Percentiles rank a stretch among this genome's conserved stretches.
Conservation (phyloP, 179 eudicot species). For the Beta lomatogona region DNA sequence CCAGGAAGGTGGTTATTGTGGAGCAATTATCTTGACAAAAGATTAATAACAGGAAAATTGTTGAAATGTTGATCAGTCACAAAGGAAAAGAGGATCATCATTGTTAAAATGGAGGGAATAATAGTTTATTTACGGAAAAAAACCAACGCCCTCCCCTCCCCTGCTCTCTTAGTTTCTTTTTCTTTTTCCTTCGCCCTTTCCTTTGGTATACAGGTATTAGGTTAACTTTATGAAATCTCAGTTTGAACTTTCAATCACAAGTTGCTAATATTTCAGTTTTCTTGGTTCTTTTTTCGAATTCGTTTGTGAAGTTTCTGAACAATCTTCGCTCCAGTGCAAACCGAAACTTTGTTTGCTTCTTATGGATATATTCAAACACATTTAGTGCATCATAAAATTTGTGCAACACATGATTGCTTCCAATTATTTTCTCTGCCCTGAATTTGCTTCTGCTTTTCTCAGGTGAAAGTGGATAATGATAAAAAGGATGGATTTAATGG, state of each 20-base stretch:
- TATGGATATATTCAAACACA: background rate
- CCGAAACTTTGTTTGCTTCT: background rate
- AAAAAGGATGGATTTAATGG: conserved; percentile 69
- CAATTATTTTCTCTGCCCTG: background rate
- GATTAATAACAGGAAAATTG: background rate
- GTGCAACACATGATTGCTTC: conserved; percentile 8
- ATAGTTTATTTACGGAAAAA: background rate
- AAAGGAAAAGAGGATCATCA: background rate
- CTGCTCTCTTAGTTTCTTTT: background rate
- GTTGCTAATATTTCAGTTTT: background rate
- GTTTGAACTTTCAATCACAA: background rate
- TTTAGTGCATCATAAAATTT: background rate
- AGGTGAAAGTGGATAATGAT: conserved; percentile 73
- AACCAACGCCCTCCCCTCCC: background rate
- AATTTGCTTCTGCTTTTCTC: conserved; percentile 24
- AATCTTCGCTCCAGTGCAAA: background rate
- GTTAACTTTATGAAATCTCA: background rate
- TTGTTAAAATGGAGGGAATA: background rate
- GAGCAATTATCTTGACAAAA: background rate
- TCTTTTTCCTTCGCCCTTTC: background rate
- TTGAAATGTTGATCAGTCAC: background rate
- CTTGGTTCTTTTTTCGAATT: background rate
- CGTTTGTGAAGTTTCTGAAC: background rate
- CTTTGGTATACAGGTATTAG: background rate
- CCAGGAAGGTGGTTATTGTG: too few species aligned